A percentile compares a stretch with the other conserved stretches of the same genome.
Conservation (phyloP, 2,329 filamentous ascomycete genomes). For the Pseudovirgaria hyperparasitica region DNA sequence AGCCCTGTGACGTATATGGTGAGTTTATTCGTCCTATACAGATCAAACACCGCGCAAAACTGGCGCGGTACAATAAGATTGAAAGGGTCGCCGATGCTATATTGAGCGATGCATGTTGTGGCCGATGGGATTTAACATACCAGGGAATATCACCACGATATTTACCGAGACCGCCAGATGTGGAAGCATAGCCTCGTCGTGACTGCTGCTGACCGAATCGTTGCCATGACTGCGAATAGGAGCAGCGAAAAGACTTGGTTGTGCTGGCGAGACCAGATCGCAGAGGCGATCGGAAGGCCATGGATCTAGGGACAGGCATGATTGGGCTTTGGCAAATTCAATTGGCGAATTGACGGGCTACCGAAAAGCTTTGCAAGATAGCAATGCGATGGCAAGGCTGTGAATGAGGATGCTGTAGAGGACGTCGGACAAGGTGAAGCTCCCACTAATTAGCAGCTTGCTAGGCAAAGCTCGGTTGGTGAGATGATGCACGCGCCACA, state of each 20-base stretch:
- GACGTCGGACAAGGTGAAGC: too few relatives aligned
- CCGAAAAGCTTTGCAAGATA: slow-evolving; percentile 15
- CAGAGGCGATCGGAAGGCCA: slow-evolving; percentile 23
- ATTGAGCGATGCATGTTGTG: too few relatives aligned
- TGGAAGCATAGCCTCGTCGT: slow-evolving; percentile 26
- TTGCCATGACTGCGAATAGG: slow-evolving; percentile 26
- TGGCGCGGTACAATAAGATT: too few relatives aligned
- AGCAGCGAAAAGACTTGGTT: slow-evolving; percentile 17
- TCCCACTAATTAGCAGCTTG: too few relatives aligned
- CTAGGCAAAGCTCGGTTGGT: too few relatives aligned
- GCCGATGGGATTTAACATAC: too few relatives aligned
- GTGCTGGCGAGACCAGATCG: slow-evolving; percentile 22
- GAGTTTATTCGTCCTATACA: too few relatives aligned
- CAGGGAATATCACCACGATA: slow-evolving; percentile 30
- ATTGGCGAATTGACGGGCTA: slow-evolving; percentile 22
- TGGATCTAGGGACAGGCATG: slow-evolving; percentile 27
- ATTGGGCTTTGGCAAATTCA: slow-evolving; percentile 19
- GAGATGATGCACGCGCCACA: too few relatives aligned
- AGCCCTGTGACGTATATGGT: slow-evolving; percentile 20
- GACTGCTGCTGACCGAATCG: slow-evolving; percentile 17
- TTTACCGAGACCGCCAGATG: slow-evolving; percentile 16
- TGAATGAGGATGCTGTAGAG: too few relatives aligned
- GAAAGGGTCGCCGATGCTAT: too few relatives aligned
- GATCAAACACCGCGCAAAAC: too few relatives aligned
- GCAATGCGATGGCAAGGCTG: too few relatives aligned